Base-by-base conservation (phyloP, 1,284 basidiomycete species). In the Ceraceosorus guamensis region DNA sequence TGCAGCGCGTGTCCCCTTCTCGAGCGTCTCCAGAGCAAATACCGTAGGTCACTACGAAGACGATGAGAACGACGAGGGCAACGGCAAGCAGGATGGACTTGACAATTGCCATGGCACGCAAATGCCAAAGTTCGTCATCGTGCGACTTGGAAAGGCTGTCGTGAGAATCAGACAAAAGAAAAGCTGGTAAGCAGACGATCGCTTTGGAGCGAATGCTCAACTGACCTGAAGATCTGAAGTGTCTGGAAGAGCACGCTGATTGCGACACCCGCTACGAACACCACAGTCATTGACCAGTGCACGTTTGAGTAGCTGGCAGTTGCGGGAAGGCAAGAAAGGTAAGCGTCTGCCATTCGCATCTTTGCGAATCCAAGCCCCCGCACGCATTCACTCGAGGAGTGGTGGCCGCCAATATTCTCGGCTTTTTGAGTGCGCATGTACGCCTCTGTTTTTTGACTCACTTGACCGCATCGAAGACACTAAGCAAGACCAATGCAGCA, bases 171-270 rank as follows among this genome's bases (percentile, higher is more conserved):
- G n/a, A n/a, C n/a, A n/a, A n/a, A n/a, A n/a, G n/a, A n/a, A n/a
- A n/a, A n/a, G n/a, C n/a, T n/a, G n/a, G n/a, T n/a, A n/a, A n/a
- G n/a, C n/a, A n/a, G n/a, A n/a, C n/a, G n/a, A n/a, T n/a, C n/a
- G n/a, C n/a, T n/a, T n/a, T n/a, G n/a, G n/a, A n/a, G n/a, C n/a
- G n/a, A n/a, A n/a, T n/a, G n/a, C n/a, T n/a, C n/a, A n/a, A n/a
- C n/a, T n/a, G n/a, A n/a, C n/a, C n/a, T 70, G 53, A 78, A 76
- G 39, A 81, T 67, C 62, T 82, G 78, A 34, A 76, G 69, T 2
- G 78, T 76, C 61, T 82, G 81, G 67, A 79, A 79, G 46, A 79
- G 73, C 34, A 80, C 80, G 11, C 77, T 78, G 13, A 82, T 56
- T 13, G 79, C 80, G 8, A 79, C 74, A 52, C 75, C 76, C 35